Conservation (phyloP, 148 eudicot species). For the Tetragonia tetragonoides region DNA sequence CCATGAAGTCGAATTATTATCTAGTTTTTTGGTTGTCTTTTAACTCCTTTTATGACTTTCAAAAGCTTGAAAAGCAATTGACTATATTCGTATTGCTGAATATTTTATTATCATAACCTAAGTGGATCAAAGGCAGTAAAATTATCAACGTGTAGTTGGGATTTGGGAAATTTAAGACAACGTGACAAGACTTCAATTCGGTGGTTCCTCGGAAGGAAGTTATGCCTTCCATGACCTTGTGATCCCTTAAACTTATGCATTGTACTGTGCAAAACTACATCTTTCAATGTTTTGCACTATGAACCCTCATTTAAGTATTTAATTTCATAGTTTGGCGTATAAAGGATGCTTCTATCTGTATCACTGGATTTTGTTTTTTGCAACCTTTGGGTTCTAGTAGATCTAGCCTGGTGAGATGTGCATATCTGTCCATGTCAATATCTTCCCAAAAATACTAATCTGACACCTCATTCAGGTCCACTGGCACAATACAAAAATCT, state of each 20-base stretch:
- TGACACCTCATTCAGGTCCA: constrained; percentile 47
- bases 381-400: background rate
- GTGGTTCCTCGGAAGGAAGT: background rate
- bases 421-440: background rate
- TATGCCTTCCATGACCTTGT: background rate
- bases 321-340: no score
- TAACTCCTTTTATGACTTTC: background rate
- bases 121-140: background rate
- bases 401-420: background rate
- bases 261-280: no score
- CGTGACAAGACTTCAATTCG: background rate
- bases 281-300: no score
- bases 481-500: constrained; percentile 59
- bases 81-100: background rate
- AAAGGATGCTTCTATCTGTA: background rate
- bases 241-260: no score
- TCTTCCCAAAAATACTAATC: background rate
- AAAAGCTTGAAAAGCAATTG: background rate
- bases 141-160: background rate
- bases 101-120: background rate
- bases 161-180: background rate
- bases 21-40: background rate
- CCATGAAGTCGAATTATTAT: background rate
- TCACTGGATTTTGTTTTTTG: background rate
- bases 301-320: no score